A percentile compares a stretch with the other conserved stretches of the same genome.
Evolutionary conservation across 805 yeast species (phyloP).

Genomic region (Saccharomycopsis schoenii): DNA sequence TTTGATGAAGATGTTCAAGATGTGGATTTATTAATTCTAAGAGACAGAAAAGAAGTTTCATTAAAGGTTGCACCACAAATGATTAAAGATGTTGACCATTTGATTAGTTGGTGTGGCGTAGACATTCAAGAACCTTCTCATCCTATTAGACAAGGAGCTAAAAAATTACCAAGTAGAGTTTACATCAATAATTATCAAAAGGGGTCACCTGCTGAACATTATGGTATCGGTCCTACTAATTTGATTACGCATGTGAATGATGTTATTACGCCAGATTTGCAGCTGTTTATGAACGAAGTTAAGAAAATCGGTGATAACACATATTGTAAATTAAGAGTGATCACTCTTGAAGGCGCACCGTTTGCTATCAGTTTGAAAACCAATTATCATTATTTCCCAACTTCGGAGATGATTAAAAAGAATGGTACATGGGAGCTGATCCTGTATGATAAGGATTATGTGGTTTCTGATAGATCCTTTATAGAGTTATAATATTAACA

Average conservation of each 20-base stretch:
- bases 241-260: slow-evolving; percentile 15
- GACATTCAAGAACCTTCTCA: slow-evolving; percentile 83
- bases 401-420: slow-evolving; percentile 32
- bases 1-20: slow-evolving; percentile 24
- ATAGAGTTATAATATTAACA: background rate
- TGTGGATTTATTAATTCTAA: slow-evolving; percentile 48
- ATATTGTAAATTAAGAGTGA: slow-evolving; percentile 70
- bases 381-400: slow-evolving; percentile 26
- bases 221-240: slow-evolving; percentile 6
- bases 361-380: slow-evolving; percentile 36
- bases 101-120: slow-evolving; percentile 79
- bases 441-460: slow-evolving; percentile 6
- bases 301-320: slow-evolving; percentile 65
- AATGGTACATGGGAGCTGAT: slow-evolving; percentile 20
- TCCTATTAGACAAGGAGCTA: slow-evolving; percentile 79
- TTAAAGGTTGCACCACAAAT: slow-evolving; percentile 56
- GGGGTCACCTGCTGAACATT: slow-evolving; percentile 53
- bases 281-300: slow-evolving; percentile 57
- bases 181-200: slow-evolving; percentile 64
- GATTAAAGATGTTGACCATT: slow-evolving; percentile 51
- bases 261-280: slow-evolving; percentile 41
- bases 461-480: background rate
- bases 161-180: slow-evolving; percentile 69
- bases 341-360: slow-evolving; percentile 80
- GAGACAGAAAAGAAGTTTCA: slow-evolving; percentile 57